Evolutionary conservation across 1,284 basidiomycete species (phyloP).

Genomic region (Leccinum pachyderme): DNA sequence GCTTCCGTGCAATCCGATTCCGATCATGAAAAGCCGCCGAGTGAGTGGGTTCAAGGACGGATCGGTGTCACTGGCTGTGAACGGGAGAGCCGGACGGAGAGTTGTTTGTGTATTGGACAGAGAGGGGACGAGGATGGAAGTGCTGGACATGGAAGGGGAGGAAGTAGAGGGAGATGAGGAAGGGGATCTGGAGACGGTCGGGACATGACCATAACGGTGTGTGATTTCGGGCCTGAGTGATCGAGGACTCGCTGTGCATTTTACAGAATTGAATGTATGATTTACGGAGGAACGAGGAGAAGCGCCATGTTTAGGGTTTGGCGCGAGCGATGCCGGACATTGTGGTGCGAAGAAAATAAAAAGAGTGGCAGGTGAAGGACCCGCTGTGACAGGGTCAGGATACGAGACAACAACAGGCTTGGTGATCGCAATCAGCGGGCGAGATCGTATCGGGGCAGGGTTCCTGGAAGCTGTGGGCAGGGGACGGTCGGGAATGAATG

Average conservation of each 20-base stretch:
- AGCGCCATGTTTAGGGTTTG: conserved; percentile 20
- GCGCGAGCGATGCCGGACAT: conserved; percentile 26
- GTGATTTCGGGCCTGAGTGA: conserved; percentile 23
- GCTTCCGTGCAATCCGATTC: conserved; percentile 47
- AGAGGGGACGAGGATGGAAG: conserved; percentile 60
- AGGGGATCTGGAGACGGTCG: conserved; percentile 34
- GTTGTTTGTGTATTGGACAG: conserved; percentile 71
- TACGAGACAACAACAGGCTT: conserved; percentile 12
- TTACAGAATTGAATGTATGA: conserved; percentile 15
- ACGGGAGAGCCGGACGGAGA: conserved; percentile 69
- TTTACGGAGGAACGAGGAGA: conserved; percentile 20
- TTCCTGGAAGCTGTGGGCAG: conserved; percentile 32
- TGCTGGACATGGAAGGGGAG: conserved; percentile 74
- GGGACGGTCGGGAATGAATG: conserved; percentile 34
- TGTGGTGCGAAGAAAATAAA: conserved; percentile 28
- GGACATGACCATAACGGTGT: conserved; percentile 26
- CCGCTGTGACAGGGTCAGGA: conserved; percentile 16
- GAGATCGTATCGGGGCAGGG: conserved; percentile 24
- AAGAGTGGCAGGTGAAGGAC: conserved; percentile 10
- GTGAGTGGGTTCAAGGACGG: conserved; percentile 51
- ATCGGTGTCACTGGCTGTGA: conserved; percentile 61
- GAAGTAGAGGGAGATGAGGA: conserved; percentile 41
- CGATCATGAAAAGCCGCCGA: conserved; percentile 57
- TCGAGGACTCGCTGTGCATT: conserved; percentile 27
- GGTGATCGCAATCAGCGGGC: conserved; percentile 25